These are phyloP conservation scores for Cinnamomum chago DNA, from an alignment of 164 flowering plant species.

Conservation along the genomic window DNA sequence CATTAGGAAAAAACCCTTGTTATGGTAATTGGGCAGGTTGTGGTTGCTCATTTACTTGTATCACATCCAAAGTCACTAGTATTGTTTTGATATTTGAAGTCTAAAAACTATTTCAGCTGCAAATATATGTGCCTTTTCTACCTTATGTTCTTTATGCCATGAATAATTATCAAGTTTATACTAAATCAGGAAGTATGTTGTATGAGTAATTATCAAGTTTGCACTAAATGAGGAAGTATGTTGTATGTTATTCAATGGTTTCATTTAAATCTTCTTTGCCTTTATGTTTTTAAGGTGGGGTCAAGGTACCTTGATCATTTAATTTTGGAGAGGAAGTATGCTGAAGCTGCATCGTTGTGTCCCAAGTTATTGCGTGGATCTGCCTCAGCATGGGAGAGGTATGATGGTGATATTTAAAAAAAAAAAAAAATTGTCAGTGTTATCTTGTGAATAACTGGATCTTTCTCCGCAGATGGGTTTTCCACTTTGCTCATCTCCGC, in stretches of 20 bases:
- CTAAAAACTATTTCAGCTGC: no score
- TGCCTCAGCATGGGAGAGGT: slow-evolving; percentile 99
- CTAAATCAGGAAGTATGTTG: no score
- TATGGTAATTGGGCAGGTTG: no score
- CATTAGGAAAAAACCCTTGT: no score
- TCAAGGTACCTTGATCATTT: slow-evolving; percentile 94
- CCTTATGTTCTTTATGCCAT: no score
- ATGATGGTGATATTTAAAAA: neutral
- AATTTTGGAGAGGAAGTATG: slow-evolving; percentile 92
- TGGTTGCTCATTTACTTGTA: no score
- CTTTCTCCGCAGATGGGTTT: slow-evolving; percentile 74
- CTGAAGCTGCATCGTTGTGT: slow-evolving; percentile 94
- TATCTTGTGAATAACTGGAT: slow-evolving; percentile 12
- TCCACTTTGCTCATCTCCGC: slow-evolving; percentile 97
- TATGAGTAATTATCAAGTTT: no score
- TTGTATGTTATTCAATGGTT: neutral
- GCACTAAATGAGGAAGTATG: no score
- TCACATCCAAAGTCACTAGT: no score
- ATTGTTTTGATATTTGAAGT: no score
- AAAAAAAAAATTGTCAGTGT: neutral
- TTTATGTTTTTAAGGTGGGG: slow-evolving; percentile 59
- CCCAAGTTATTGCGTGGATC: slow-evolving; percentile 94
- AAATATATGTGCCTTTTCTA: no score
- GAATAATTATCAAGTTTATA: no score
- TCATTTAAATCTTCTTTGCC: neutral